Conservation (phyloP, 192 early-diverging fungal genomes). For the Gamsiella multidivaricata region DNA sequence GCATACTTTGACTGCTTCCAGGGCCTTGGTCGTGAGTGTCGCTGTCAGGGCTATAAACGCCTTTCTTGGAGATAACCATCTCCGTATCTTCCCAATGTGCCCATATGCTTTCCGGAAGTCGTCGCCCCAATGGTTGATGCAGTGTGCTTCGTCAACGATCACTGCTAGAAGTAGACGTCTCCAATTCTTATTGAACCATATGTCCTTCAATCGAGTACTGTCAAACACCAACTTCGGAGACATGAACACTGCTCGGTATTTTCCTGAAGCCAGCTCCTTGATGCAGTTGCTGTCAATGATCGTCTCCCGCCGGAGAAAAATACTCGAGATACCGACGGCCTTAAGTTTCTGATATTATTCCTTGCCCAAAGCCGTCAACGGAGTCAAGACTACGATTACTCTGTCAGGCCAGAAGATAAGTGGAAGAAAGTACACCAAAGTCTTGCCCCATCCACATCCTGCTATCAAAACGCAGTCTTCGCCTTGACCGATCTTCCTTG, state of each 20-base stretch:
- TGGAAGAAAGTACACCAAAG: not conserved
- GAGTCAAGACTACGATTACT: not conserved
- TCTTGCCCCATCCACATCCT: not conserved
- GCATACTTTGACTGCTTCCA: not conserved
- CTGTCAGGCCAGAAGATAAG: not conserved
- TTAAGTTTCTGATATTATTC: not conserved
- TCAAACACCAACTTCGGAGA: not conserved
- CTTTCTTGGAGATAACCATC: not conserved
- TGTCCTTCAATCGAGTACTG: not conserved
- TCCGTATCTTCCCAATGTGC: not conserved
- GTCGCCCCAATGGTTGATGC: slow-evolving; percentile 6
- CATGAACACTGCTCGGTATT: not conserved
- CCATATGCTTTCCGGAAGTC: slow-evolving; percentile 4
- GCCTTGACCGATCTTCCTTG: not conserved
- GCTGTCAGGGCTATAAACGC: slow-evolving; percentile 13
- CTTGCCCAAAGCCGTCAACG: not conserved
- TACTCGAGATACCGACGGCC: not conserved
- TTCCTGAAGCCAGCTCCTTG: not conserved
- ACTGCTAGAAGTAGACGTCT: not conserved
- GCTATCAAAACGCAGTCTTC: not conserved
- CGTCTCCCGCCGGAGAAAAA: not conserved
- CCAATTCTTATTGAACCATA: not conserved
- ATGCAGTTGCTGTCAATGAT: not conserved
- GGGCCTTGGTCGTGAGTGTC: slow-evolving; percentile 1
- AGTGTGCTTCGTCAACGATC: slow-evolving; percentile 10